Evolutionary conservation across 2,329 filamentous ascomycete genomes (phyloP), one percentile per base, ranked within the genome.

Genomic region (Metarhizium robertsii): DNA sequence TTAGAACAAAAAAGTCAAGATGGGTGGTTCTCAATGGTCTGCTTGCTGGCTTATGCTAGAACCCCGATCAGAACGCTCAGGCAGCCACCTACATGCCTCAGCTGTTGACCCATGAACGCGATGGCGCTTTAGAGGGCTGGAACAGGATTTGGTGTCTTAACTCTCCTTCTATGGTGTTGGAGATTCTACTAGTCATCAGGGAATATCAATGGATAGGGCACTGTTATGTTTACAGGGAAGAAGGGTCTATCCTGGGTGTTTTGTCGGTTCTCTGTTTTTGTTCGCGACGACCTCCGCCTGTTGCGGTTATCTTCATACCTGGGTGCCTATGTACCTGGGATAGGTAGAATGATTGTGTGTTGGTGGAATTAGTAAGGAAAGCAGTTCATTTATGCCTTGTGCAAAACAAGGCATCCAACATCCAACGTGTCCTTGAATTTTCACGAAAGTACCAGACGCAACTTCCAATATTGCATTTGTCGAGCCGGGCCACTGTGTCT

Each of bases 161-260:
- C 58, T 63, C 29, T 34, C 20, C 49, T 40, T 20, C 29, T 47
- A 40, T 45, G 29, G 34, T 47, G 48, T n/a, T 49, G n/a, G 61
- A 60, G 63, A 63, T 64, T 66, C 60, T 67, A 60, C 62, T 60
- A 68, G 65, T 65, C 66, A 62, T 61, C 61, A 52, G 62, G 61
- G 63, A 59, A 61, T 55, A 62, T 62, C 58, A 63, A 61, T 59
- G 60, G 53, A 61, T 60, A 60, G 63, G 59, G 58, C 59, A 61
- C 64, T 61, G 63, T 60, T 61, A 60, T 62, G 45, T 29, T 48
- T 48, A 48, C 25, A 8, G 25, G 30, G 54, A 62, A 60, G 54
- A 61, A 61, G 56, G 57, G 59, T 60, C 60, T 64, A 55, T 53
- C 61, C 61, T 61, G 53, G 55, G 60, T 61, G 55, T 62, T 66